Conservation (phyloP, 2,329 filamentous ascomycete species). For the Sclerotinia subarctica region DNA sequence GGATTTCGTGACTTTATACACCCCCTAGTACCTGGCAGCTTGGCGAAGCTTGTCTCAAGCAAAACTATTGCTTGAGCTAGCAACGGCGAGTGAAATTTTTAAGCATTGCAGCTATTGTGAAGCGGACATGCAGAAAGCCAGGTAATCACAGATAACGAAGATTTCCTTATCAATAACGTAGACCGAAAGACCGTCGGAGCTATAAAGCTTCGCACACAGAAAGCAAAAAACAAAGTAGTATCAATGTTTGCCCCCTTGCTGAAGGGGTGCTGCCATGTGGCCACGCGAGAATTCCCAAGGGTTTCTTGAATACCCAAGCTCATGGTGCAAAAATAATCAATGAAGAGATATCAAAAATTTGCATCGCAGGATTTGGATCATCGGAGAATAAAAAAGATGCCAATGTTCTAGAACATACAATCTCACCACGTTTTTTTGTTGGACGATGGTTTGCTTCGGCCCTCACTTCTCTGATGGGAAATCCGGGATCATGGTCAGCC, state of each 20-base stretch:
- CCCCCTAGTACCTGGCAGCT: neutral
- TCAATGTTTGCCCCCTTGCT: neutral
- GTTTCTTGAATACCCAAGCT: neutral
- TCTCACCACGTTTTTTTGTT: neutral
- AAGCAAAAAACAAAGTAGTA: neutral
- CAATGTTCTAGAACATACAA: conserved; percentile 12
- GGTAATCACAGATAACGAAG: neutral
- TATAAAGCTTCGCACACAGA: neutral
- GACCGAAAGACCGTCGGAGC: neutral
- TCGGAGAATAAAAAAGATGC: neutral
- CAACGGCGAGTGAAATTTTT: neutral
- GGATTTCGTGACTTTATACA: neutral
- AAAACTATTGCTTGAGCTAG: neutral
- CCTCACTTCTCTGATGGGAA: neutral
- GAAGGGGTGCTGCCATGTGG: conserved; percentile 6
- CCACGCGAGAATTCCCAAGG: neutral
- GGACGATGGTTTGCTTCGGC: neutral
- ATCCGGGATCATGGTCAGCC: neutral
- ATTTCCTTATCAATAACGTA: neutral
- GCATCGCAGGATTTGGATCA: neutral
- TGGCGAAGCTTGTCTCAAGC: neutral
- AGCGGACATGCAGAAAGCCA: neutral
- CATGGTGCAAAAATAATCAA: neutral
- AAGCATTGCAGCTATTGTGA: neutral
- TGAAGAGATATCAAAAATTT: conserved; percentile 7